Base-by-base conservation (phyloP, 345 rosid genomes). In the Salix caprea region DNA sequence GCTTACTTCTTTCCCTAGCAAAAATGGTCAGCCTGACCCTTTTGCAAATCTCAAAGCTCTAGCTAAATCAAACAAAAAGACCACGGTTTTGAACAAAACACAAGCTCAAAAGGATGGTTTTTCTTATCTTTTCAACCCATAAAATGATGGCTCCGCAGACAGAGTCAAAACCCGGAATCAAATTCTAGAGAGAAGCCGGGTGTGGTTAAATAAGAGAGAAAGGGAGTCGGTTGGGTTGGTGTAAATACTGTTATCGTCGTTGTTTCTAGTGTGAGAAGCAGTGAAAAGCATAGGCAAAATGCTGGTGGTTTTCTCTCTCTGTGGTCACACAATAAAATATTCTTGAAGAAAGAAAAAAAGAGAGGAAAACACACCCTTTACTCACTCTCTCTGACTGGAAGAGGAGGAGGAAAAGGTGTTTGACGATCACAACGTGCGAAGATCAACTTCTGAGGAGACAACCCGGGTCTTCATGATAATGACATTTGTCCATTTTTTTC, bases 361-460 rank as follows among this genome's bases (percentile, higher is more conserved):
- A 1, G 62, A 24, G 9, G 23, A 60, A 36, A 3, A 3, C 30
- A 28, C 6, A 40, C 13, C 14, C 52, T 67, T 40, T 54, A 42
- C 32, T 39, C 26, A 10, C 44, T 68, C 71, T 18, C 71, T 40
- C 52, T 68, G 28, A 36, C 52, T 58, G 28, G 28, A 58, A 30
- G 70, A n/a, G 44, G 50, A 9, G 2, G 34, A 18, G 39, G 34
- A 16, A 21, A 11, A 36, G 11, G 24, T 37, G 42, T 42, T 2
- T 68, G 28, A 69, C 68, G 70, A n/a, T 36, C 72, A 69, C 81
- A 90, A 88, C 94, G 92, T 90, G 94, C 79, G 87, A 84, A 79
- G 88, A 90, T 89, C 90, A 82, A 77, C 82, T 78, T 67, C 30
- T 1, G 83, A 76, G 92, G 88, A 84, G 91, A 89, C 89, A 88